Evolutionary conservation across 352 stramenopile species (phyloP).

Genomic region (Globisporangium viniferum): DNA sequence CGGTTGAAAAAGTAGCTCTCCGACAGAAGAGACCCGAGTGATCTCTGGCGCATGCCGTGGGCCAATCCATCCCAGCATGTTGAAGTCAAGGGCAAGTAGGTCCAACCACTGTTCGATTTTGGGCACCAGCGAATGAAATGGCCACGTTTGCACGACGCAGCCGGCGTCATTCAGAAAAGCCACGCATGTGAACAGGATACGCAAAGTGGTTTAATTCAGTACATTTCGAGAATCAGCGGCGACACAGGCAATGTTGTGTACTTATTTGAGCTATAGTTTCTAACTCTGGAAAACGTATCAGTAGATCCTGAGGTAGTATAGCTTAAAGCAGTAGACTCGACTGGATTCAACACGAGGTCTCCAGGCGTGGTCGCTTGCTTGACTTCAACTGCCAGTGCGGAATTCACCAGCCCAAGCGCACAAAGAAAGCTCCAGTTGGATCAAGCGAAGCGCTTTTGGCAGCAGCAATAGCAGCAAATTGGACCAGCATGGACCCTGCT

Average conservation of each 20-base stretch:
- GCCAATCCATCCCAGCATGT: not conserved
- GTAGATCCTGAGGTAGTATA: not conserved
- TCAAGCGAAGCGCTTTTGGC: not conserved
- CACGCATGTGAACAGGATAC: not conserved
- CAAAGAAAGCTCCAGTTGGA: not conserved
- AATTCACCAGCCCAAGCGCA: not conserved
- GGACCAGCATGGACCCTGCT: slow-evolving; percentile 4
- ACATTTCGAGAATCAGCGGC: not conserved
- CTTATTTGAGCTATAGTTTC: not conserved
- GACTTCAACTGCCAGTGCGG: slow-evolving; percentile 1
- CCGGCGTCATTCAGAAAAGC: not conserved
- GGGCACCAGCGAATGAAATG: not conserved
- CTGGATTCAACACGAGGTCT: not conserved
- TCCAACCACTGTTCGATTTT: not conserved
- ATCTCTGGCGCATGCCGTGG: not conserved
- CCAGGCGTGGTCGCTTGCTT: not conserved
- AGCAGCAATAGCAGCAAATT: not conserved
- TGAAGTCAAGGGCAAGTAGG: not conserved
- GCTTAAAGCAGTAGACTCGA: not conserved
- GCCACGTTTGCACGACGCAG: not conserved
- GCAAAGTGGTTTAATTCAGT: not conserved
- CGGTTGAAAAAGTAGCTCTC: not conserved
- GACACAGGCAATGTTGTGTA: not conserved
- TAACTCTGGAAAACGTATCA: not conserved
- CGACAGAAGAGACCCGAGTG: not conserved